Percentiles rank a stretch among this genome's conserved stretches.
These are phyloP conservation scores for Setaria italica DNA, from an alignment of 202 grass and related monocot species.

Conservation along the genomic window DNA sequence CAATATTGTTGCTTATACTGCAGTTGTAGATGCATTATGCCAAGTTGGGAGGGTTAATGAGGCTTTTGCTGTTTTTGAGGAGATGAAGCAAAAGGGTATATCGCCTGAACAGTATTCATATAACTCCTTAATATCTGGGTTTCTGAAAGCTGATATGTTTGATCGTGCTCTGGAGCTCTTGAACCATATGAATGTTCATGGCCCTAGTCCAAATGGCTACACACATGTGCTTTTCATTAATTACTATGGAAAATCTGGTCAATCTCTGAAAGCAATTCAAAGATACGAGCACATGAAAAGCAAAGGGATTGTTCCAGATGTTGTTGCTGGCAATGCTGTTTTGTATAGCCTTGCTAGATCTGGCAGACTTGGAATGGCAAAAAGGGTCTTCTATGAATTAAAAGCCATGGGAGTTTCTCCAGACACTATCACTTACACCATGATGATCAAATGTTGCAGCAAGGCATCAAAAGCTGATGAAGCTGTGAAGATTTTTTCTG, in stretches of 20 bases:
- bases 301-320: constrained; percentile 76
- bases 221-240: constrained; percentile 94
- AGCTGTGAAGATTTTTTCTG: constrained; percentile 78
- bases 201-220: constrained; percentile 72
- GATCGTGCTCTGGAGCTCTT: constrained; percentile 66
- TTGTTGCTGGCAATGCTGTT: constrained; percentile 86
- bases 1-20: constrained; percentile 79
- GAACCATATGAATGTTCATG: constrained; percentile 75
- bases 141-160: constrained; percentile 69
- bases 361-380: constrained; percentile 75
- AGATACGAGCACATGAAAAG: constrained; percentile 85
- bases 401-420: constrained; percentile 73
- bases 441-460: constrained; percentile 97
- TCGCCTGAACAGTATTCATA: constrained; percentile 83
- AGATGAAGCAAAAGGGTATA: constrained; percentile 76
- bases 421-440: constrained; percentile 87
- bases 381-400: constrained; percentile 81
- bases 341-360: constrained; percentile 85
- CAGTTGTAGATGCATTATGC: constrained; percentile 68
- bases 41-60: constrained; percentile 76
- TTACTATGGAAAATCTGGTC: constrained; percentile 80
- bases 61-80: constrained; percentile 62
- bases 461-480: constrained; percentile 76
- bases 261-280: constrained; percentile 72
- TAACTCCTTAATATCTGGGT: constrained; percentile 78